Evolutionary conservation across 345 rosid genomes (phyloP).

Genomic region (Aquilaria yunnanensis): DNA sequence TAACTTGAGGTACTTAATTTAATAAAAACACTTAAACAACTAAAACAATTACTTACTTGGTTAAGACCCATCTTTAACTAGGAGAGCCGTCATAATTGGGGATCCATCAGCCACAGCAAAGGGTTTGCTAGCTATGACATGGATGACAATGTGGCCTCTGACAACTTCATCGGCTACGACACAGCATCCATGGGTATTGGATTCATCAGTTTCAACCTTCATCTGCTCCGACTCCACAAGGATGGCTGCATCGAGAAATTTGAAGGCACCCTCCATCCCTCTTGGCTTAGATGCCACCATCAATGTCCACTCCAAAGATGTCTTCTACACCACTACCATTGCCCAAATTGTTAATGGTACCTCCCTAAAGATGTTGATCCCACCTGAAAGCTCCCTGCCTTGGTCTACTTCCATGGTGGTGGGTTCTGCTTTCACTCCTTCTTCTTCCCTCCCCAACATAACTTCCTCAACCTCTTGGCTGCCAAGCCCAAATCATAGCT

Average conservation of each 20-base stretch:
- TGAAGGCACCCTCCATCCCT: constrained; percentile 7
- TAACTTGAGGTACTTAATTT: too few species aligned
- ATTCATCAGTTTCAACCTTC: too few species aligned
- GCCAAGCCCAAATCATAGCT: constrained; percentile 21
- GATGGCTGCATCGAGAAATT: constrained; percentile 22
- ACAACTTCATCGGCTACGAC: too few species aligned
- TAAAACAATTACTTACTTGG: too few species aligned
- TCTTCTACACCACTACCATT: constrained; percentile 11
- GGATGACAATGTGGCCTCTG: too few species aligned
- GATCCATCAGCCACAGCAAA: too few species aligned
- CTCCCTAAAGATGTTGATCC: constrained; percentile 19
- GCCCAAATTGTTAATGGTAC: constrained; percentile 24
- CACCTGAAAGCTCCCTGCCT: constrained; percentile 31
- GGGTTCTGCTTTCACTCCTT: constrained; percentile 24
- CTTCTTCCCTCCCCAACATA: constrained; percentile 24
- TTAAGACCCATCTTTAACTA: too few species aligned
- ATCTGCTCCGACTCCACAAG: constrained; percentile 1
- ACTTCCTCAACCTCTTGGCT: constrained; percentile 22
- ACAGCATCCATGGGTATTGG: too few species aligned
- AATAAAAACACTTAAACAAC: too few species aligned
- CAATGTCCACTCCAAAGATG: constrained; percentile 43
- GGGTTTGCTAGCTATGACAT: too few species aligned
- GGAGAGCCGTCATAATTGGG: too few species aligned
- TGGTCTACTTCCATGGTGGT: constrained; percentile 40
- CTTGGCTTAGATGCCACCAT: constrained; percentile 28